phyloP scores from a whole-genome alignment of 768 basidiomycete species.

The Boletus tomentosulus region DNA sequence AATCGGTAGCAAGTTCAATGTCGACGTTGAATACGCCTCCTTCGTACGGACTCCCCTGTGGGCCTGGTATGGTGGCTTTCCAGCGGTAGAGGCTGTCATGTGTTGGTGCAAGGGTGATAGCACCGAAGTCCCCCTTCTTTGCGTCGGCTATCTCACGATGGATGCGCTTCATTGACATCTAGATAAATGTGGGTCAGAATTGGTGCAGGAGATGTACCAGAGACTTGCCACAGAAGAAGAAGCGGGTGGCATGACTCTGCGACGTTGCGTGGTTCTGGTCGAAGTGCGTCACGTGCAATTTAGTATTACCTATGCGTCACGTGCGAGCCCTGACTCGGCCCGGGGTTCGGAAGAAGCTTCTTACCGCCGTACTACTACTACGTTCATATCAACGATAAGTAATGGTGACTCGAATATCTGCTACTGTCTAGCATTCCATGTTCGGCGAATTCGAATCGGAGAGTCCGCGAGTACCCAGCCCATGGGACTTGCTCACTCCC shows the following conservation, averaged over 20 bases:
- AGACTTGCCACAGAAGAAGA: conserved; percentile 23
- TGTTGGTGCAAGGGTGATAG: conserved; percentile 62
- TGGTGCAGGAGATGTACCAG: too few species aligned
- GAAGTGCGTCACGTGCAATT: conserved; percentile 14
- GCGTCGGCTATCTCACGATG: conserved; percentile 77
- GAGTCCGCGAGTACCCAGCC: conserved; percentile 73
- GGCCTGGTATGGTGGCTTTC: conserved; percentile 77
- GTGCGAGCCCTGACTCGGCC: neutral
- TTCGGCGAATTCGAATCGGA: conserved; percentile 82
- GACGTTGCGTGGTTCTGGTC: neutral
- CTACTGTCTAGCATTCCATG: conserved; percentile 40
- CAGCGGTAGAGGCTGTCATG: conserved; percentile 66
- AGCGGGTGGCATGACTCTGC: conserved; percentile 22
- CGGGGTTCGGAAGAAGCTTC: too few species aligned
- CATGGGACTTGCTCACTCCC: conserved; percentile 76
- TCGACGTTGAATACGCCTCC: conserved; percentile 71
- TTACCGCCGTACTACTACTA: too few species aligned
- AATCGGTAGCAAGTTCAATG: conserved; percentile 64
- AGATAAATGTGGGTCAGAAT: conserved; percentile 5
- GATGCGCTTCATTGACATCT: conserved; percentile 78
- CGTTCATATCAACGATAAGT: neutral
- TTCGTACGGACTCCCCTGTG: conserved; percentile 79
- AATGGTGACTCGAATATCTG: conserved; percentile 59
- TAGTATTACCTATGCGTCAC: neutral
- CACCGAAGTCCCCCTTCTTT: conserved; percentile 77